phyloP scores from a whole-genome alignment of 2,329 filamentous ascomycete genomes.

The Beauveria bassiana region DNA sequence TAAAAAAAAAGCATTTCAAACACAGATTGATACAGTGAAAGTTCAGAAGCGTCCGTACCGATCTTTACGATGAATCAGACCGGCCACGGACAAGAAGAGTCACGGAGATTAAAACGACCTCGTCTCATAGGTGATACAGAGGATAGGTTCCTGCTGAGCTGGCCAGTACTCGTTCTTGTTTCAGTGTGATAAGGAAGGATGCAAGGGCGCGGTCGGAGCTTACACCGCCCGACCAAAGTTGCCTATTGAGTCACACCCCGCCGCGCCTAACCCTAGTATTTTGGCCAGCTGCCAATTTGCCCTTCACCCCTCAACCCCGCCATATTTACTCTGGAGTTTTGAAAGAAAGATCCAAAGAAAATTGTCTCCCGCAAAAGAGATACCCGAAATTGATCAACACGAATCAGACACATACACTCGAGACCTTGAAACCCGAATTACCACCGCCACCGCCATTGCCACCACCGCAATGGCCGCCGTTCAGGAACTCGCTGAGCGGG shows the following conservation, averaged over 20 bases:
- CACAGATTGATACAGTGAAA: not conserved
- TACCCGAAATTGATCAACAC: not conserved
- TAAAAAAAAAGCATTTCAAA: not conserved
- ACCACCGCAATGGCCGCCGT: slow-evolving; percentile 28
- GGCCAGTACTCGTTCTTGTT: not conserved
- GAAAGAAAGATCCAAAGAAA: not conserved
- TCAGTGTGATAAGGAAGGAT: not conserved
- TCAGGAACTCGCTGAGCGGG: slow-evolving; percentile 43
- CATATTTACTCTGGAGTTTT: not conserved
- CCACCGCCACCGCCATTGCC: not conserved
- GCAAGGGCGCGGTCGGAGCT: not conserved
- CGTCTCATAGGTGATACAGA: not conserved
- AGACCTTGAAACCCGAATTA: not conserved
- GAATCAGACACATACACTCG: not conserved
- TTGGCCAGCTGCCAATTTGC: not conserved
- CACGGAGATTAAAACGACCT: not conserved
- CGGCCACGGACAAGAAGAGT: not conserved
- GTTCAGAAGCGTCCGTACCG: too few relatives aligned
- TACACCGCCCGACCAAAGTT: slow-evolving; percentile 10
- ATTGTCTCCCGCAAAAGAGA: not conserved
- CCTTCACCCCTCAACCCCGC: slow-evolving; percentile 9
- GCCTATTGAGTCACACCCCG: slow-evolving; percentile 11
- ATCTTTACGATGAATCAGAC: not conserved
- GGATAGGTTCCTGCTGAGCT: not conserved
- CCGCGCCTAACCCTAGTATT: not conserved